Conservation (phyloP, 345 rosid genomes). For the Lepidium aucheri region DNA sequence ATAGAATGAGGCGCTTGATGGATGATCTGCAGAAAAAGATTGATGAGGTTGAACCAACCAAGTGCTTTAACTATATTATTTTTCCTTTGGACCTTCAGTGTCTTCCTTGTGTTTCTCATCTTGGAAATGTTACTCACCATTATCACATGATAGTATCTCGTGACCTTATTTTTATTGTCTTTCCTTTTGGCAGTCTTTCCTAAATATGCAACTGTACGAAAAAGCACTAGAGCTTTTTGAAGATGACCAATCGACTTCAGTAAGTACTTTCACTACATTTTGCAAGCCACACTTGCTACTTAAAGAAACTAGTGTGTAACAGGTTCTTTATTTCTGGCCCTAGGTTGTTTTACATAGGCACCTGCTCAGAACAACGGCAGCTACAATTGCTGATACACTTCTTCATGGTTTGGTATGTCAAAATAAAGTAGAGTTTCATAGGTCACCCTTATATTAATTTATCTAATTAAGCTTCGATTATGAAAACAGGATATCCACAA, state of each 20-base stretch:
- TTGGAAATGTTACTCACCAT: neutral
- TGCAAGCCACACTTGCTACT: neutral
- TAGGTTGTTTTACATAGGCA: slow-evolving; percentile 90
- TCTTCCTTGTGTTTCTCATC: slow-evolving; percentile 12
- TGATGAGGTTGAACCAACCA: slow-evolving; percentile 65
- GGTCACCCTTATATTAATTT: neutral
- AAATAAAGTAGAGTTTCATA: neutral
- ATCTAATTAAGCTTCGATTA: slow-evolving; percentile 1
- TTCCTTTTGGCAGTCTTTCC: slow-evolving; percentile 57
- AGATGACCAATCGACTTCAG: slow-evolving; percentile 81
- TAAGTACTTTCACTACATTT: slow-evolving; percentile 37
- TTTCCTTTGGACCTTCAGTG: neutral
- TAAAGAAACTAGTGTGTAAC: neutral
- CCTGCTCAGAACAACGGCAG: slow-evolving; percentile 74
- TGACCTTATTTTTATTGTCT: neutral
- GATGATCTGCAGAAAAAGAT: slow-evolving; percentile 83
- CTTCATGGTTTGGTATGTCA: slow-evolving; percentile 61
- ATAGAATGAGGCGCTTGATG: slow-evolving; percentile 60
- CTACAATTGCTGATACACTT: slow-evolving; percentile 58
- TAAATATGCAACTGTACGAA: slow-evolving; percentile 86
- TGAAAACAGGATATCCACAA: slow-evolving; percentile 54
- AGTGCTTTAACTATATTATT: neutral
- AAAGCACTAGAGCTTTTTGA: slow-evolving; percentile 85
- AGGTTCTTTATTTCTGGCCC: slow-evolving; percentile 9
- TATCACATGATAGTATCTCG: neutral